Conservation (phyloP, 1,284 basidiomycete genomes). For the Sparassis latifolia region DNA sequence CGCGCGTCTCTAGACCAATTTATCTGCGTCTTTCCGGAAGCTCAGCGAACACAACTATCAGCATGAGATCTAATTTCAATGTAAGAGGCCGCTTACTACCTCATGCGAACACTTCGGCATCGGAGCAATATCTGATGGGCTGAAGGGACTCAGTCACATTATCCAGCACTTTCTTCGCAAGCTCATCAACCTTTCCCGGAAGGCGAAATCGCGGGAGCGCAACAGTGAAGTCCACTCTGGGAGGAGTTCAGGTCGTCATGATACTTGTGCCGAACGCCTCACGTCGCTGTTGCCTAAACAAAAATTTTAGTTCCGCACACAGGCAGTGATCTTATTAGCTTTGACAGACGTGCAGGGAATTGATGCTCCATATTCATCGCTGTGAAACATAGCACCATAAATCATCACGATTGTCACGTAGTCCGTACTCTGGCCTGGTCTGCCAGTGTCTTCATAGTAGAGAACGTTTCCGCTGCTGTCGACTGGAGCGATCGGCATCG, state of each 20-base stretch:
- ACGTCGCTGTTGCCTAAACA: constrained; percentile 77
- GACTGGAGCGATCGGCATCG: constrained; percentile 6
- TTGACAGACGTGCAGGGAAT: constrained; percentile 69
- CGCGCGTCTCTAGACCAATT: no score
- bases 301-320: constrained; percentile 83
- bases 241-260: constrained; percentile 81
- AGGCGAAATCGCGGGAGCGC: constrained; percentile 89
- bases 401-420: constrained; percentile 21
- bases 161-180: constrained; percentile 69
- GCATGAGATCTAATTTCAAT: no score
- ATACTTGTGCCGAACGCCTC: constrained; percentile 63
- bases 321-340: constrained; percentile 79
- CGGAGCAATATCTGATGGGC: no score
- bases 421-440: constrained; percentile 2
- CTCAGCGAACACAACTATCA: no score
- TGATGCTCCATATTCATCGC: constrained; percentile 8
- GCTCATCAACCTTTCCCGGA: constrained; percentile 76
- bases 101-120: no score
- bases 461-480: constrained; percentile 6
- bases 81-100: no score
- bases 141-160: constrained; percentile 38
- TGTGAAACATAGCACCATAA: constrained; percentile 20
- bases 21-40: no score
- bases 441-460: constrained; percentile 13
- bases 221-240: constrained; percentile 85